phyloP scores from a whole-genome alignment of 2,329 filamentous ascomycete genomes.

The Ophiognomonia clavigignenti-juglandacearum region DNA sequence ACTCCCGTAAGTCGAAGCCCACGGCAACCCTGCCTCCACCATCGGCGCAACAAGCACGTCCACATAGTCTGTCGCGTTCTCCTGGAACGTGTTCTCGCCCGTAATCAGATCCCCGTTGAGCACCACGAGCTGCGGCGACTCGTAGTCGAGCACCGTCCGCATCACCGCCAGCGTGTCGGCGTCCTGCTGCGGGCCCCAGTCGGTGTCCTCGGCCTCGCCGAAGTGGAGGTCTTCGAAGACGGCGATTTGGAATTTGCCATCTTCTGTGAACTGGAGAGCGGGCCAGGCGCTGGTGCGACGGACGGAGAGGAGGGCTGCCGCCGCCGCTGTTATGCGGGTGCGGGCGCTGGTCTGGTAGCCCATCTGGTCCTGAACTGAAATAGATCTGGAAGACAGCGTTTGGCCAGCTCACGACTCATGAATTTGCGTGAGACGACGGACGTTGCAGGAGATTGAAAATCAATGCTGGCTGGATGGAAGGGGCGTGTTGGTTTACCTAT shows the following conservation, averaged over 20 bases:
- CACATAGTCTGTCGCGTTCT: constrained; percentile 39
- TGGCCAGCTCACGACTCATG: too few species aligned
- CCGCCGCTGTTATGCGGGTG: too few species aligned
- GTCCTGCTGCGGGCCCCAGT: constrained; percentile 36
- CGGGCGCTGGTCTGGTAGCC: too few species aligned
- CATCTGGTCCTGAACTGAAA: too few species aligned
- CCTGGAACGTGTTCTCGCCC: constrained; percentile 41
- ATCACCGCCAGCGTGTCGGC: constrained; percentile 40
- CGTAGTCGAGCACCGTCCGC: constrained; percentile 39
- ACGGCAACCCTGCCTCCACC: constrained; percentile 36
- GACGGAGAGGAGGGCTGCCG: background rate
- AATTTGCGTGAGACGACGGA: too few species aligned
- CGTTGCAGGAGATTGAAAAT: too few species aligned
- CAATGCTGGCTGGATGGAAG: too few species aligned
- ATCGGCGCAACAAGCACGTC: constrained; percentile 41
- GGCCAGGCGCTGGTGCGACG: background rate
- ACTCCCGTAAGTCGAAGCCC: constrained; percentile 45
- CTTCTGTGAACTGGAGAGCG: constrained; percentile 1
- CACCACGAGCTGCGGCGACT: constrained; percentile 41
- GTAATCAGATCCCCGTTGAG: constrained; percentile 55
- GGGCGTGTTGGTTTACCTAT: too few species aligned
- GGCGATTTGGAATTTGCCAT: constrained; percentile 10
- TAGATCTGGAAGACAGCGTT: too few species aligned
- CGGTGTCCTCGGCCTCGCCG: constrained; percentile 37
- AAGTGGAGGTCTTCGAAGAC: constrained; percentile 43